phyloP scores from a whole-genome alignment of 345 rosid genomes.

The Triadica sebifera region DNA sequence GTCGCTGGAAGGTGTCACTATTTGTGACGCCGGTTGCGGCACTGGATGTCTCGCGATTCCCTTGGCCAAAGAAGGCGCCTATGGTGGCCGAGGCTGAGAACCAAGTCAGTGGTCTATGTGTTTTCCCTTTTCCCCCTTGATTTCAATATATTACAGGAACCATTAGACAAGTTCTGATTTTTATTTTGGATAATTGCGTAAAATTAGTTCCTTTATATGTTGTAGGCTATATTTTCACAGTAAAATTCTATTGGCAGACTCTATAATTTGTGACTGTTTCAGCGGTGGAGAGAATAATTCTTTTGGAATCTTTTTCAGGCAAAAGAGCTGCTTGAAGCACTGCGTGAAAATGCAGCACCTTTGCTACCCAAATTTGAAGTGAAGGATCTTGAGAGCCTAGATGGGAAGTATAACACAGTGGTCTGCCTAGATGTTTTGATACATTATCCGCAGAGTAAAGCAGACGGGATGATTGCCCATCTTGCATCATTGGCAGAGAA shows the following conservation, averaged over 20 bases:
- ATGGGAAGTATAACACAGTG: conserved; percentile 75
- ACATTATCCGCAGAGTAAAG: conserved; percentile 91
- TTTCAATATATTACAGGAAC: too few relatives aligned
- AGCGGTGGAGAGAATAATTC: too few relatives aligned
- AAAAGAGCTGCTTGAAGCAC: conserved; percentile 51
- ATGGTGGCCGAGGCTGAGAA: conserved; percentile 89
- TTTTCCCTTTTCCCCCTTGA: background rate
- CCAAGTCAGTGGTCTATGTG: conserved; percentile 38
- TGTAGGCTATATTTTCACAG: too few relatives aligned
- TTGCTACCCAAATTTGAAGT: conserved; percentile 75
- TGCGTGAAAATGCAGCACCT: conserved; percentile 22
- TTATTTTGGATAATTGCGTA: too few relatives aligned
- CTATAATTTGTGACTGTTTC: too few relatives aligned
- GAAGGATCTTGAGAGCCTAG: conserved; percentile 75
- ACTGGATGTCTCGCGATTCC: too few relatives aligned
- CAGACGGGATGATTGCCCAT: conserved; percentile 91
- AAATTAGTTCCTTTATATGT: too few relatives aligned
- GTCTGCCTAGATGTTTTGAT: conserved; percentile 89
- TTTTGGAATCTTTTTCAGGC: conserved; percentile 55
- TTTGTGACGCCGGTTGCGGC: too few relatives aligned
- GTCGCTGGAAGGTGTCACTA: too few relatives aligned
- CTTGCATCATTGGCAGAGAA: conserved; percentile 87
- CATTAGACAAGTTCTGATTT: too few relatives aligned
- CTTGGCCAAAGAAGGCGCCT: too few relatives aligned
- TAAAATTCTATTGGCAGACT: too few relatives aligned